These are phyloP conservation scores for Pulveroboletus ravenelii DNA, from an alignment of 768 basidiomycete genomes.

Conservation along the genomic window DNA sequence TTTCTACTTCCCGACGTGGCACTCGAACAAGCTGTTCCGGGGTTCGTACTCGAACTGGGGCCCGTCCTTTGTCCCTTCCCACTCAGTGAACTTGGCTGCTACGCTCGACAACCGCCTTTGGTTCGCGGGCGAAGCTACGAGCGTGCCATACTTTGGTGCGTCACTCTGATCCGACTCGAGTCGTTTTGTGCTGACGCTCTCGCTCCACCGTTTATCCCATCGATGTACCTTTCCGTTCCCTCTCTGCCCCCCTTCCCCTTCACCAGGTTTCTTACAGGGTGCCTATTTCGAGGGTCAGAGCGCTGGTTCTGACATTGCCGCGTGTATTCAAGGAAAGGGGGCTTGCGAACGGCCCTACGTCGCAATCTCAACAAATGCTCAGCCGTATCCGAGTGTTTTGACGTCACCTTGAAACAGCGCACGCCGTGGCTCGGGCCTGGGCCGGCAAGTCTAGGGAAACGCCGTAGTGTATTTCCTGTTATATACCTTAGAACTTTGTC, in stretches of 20 bases:
- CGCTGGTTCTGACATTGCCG: constrained; percentile 36
- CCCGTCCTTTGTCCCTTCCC: constrained; percentile 47
- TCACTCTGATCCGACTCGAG: background rate
- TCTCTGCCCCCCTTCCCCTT: too few species aligned
- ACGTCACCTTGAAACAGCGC: constrained; percentile 1
- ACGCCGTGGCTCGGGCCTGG: too few species aligned
- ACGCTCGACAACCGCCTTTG: constrained; percentile 48
- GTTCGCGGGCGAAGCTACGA: constrained; percentile 63
- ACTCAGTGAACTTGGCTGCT: constrained; percentile 51
- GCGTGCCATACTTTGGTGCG: constrained; percentile 53
- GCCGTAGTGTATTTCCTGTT: too few species aligned
- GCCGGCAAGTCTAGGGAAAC: too few species aligned
- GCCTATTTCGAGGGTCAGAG: constrained; percentile 52
- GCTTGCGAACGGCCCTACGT: constrained; percentile 26
- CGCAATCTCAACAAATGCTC: constrained; percentile 27
- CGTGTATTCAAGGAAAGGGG: constrained; percentile 34
- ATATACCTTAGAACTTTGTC: too few species aligned
- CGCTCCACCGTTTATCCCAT: background rate
- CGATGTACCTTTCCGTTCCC: background rate
- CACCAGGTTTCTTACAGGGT: constrained; percentile 51
- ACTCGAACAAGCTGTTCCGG: constrained; percentile 39
- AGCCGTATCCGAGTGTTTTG: constrained; percentile 26
- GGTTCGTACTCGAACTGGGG: constrained; percentile 67
- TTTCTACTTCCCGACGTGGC: constrained; percentile 56
- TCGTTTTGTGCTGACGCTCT: background rate